Conservation (phyloP, 148 eudicot species). For the Vaccinium myrtillus region DNA sequence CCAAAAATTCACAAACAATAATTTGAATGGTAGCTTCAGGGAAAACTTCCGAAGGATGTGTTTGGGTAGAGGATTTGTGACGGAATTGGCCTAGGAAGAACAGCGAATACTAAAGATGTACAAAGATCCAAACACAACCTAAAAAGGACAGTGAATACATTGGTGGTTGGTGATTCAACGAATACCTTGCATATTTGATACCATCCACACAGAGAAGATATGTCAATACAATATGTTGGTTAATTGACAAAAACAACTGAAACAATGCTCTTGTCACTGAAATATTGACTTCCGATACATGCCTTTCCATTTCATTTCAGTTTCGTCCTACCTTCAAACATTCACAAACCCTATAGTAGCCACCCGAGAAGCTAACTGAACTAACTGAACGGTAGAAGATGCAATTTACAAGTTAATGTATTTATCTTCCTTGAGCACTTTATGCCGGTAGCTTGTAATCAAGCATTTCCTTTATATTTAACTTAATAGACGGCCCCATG, state of each 20-base stretch:
- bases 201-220: neutral
- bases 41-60: neutral
- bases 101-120: neutral
- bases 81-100: neutral
- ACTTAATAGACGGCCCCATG: conserved; percentile 86
- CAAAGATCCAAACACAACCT: neutral
- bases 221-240: neutral
- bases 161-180: neutral
- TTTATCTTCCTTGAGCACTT: conserved; percentile 24
- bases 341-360: neutral
- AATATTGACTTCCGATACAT: neutral
- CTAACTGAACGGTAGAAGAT: conserved; percentile 22
- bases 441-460: conserved; percentile 52
- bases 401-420: conserved; percentile 21
- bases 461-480: conserved; percentile 79
- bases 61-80: neutral
- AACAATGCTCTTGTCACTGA: neutral
- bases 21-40: no score
- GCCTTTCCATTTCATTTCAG: neutral
- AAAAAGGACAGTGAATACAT: neutral
- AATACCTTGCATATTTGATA: neutral
- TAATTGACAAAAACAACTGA: neutral
- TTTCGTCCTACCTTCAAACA: neutral
- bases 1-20: no score
- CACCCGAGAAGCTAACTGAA: conserved; percentile 2